A percentile compares a stretch with the other conserved stretches of the same genome.
phyloP scores from a whole-genome alignment of 805 yeast genomes.

The Starmerella lactis-condensi region DNA sequence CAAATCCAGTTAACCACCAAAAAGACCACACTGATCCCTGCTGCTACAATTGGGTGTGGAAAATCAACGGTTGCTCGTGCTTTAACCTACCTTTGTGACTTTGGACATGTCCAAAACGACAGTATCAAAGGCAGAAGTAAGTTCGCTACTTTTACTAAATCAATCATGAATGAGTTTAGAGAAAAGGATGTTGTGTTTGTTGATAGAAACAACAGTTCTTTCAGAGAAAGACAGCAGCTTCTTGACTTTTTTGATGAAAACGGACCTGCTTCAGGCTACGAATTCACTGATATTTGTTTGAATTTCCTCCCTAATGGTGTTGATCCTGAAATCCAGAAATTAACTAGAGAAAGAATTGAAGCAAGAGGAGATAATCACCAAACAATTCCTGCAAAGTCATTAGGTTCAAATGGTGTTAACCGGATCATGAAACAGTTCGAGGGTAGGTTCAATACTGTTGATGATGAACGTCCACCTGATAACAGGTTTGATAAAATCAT shows the following conservation, averaged over 20 bases:
- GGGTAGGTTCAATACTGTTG: slow-evolving; percentile 45
- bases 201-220: slow-evolving; percentile 70
- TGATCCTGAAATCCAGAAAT: slow-evolving; percentile 27
- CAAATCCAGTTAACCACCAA: slow-evolving; percentile 23
- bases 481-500: slow-evolving; percentile 46
- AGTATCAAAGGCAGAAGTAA: slow-evolving; percentile 27
- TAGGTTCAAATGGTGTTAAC: slow-evolving; percentile 33
- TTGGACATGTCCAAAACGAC: slow-evolving; percentile 75
- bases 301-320: slow-evolving; percentile 37
- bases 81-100: slow-evolving; percentile 36
- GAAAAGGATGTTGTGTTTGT: slow-evolving; percentile 37
- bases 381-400: slow-evolving; percentile 36
- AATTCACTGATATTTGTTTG: slow-evolving; percentile 44
- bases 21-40: slow-evolving; percentile 55
- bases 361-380: slow-evolving; percentile 78
- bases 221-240: slow-evolving; percentile 48
- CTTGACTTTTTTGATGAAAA: slow-evolving; percentile 34
- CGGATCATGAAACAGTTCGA: slow-evolving; percentile 61
- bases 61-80: slow-evolving; percentile 68
- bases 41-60: slow-evolving; percentile 89
- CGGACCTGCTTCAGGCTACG: slow-evolving; percentile 28
- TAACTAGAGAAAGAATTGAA: slow-evolving; percentile 42
- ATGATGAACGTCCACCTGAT: slow-evolving; percentile 37
- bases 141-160: slow-evolving; percentile 11
- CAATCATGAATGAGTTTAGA: slow-evolving; percentile 21